Evolutionary conservation across 176 grass and related monocot species (phyloP).

Genomic region (Eremochloa ophiuroides): DNA sequence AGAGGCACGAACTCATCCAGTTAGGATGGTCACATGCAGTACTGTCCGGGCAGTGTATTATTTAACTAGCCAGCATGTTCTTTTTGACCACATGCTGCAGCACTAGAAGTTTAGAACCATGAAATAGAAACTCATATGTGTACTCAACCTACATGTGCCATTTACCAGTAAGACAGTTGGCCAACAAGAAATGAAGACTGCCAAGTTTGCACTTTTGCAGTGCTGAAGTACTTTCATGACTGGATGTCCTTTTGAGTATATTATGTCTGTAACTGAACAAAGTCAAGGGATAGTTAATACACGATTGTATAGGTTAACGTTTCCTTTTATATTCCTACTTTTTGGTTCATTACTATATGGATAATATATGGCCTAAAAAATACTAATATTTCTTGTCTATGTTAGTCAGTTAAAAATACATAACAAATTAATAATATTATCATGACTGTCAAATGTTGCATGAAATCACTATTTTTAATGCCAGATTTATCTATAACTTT

Average conservation of each 20-base stretch:
- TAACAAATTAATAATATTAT: background rate
- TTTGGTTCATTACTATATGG: background rate
- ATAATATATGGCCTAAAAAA: background rate
- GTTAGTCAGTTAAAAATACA: background rate
- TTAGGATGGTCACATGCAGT: background rate
- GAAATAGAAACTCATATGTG: no score
- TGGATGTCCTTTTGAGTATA: slow-evolving; percentile 9
- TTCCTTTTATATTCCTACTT: background rate
- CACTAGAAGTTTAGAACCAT: slow-evolving; percentile 2
- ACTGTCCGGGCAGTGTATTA: background rate
- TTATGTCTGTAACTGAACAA: background rate
- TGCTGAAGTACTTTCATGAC: background rate
- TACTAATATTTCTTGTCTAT: background rate
- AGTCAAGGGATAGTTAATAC: background rate
- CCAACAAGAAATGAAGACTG: background rate
- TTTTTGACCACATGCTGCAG: slow-evolving; percentile 29
- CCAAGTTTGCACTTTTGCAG: slow-evolving; percentile 5
- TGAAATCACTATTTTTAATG: background rate
- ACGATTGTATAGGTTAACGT: background rate
- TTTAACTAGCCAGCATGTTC: slow-evolving; percentile 16
- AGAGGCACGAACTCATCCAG: background rate
- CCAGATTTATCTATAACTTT: slow-evolving; percentile 7
- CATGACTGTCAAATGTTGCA: background rate
- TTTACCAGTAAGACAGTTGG: slow-evolving; percentile 12
- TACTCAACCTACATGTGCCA: no score